Base-by-base conservation (phyloP, 805 yeast genomes). In the Sugiyamaella americana region DNA sequence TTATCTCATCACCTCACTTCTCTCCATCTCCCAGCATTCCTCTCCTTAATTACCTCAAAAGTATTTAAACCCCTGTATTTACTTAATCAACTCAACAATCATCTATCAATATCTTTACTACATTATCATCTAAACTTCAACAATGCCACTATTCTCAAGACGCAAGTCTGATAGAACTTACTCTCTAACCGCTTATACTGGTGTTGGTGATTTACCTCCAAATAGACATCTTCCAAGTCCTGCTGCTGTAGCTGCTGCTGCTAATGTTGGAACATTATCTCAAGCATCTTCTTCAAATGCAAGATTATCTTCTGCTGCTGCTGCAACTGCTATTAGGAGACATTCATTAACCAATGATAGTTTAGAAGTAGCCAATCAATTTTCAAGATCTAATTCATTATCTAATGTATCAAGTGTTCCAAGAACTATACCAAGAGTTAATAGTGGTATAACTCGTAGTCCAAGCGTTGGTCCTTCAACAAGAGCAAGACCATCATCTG, bases 221-320 rank as follows among this genome's bases (percentile, higher is more conserved):
- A 52, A 50, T 44, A 45, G 51, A 29, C 56, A 54, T 16, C 46
- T 38, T 16, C 52, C 54, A 41, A 58, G 69, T 48, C 65, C 77
- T 2, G 74, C 74, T 41, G 85, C 85, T 1, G 54, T 79, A 21
- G 85, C 84, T 4, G 85, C 85, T 21, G 84, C 84, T 2, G 64
- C 76, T 30, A 50, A 57, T 6, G 65, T 58, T 20, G 55, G 53
- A n/a, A 10, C 16, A 16, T 36, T 18, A 2, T n/a, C 42, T 2
- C 6, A n/a, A 6, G 11, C 42, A n/a, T 16, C 17, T 11, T 37
- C 20, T 16, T 29, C 34, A 8, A 34, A 13, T 5, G 23, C 42
- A 10, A 40, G 32, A 32, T 44, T 59, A 39, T 56, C 61, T 34
- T 53, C 61, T 22, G 58, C 60, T 2, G 68, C 68, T 2, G 69